A percentile compares a stretch with the other conserved stretches of the same genome.
Evolutionary conservation across 2,329 filamentous ascomycete species (phyloP).

Genomic region (Parascedosporium putredinis): DNA sequence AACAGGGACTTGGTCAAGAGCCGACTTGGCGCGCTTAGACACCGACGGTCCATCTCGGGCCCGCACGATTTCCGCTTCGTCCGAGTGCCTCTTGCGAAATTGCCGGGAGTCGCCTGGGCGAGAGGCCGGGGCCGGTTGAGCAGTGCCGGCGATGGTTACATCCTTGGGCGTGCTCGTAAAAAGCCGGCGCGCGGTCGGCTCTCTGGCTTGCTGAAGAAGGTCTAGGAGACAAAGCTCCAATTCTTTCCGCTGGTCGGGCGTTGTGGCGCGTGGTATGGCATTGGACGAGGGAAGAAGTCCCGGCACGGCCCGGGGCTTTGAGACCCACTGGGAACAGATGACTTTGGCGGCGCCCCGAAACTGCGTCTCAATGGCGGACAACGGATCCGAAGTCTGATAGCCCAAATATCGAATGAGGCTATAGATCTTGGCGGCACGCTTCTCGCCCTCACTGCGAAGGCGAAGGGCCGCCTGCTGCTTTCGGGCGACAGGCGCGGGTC

Average conservation of each 20-base stretch:
- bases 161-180: background rate
- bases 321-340: slow-evolving; percentile 12
- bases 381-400: slow-evolving; percentile 12
- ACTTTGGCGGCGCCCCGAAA: slow-evolving; percentile 13
- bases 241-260: slow-evolving; percentile 14
- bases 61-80: background rate
- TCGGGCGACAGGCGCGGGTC: slow-evolving; percentile 17
- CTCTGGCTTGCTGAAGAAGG: slow-evolving; percentile 9
- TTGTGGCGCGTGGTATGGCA: slow-evolving; percentile 15
- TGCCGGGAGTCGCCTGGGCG: background rate
- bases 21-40: background rate
- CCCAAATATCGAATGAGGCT: slow-evolving; percentile 13
- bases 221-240: slow-evolving; percentile 17
- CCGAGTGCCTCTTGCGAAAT: background rate
- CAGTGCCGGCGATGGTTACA: background rate
- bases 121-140: background rate
- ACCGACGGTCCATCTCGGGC: background rate
- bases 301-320: slow-evolving; percentile 13
- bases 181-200: background rate
- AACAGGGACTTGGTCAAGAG: slow-evolving; percentile 4
- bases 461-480: slow-evolving; percentile 13
- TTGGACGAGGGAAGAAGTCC: slow-evolving; percentile 13
- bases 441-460: slow-evolving; percentile 15
- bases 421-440: slow-evolving; percentile 16
- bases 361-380: slow-evolving; percentile 14